A percentile compares a stretch with the other conserved stretches of the same genome.
Evolutionary conservation across 192 early-diverging fungal genomes (phyloP).

Genomic region (Coemansia sp.): DNA sequence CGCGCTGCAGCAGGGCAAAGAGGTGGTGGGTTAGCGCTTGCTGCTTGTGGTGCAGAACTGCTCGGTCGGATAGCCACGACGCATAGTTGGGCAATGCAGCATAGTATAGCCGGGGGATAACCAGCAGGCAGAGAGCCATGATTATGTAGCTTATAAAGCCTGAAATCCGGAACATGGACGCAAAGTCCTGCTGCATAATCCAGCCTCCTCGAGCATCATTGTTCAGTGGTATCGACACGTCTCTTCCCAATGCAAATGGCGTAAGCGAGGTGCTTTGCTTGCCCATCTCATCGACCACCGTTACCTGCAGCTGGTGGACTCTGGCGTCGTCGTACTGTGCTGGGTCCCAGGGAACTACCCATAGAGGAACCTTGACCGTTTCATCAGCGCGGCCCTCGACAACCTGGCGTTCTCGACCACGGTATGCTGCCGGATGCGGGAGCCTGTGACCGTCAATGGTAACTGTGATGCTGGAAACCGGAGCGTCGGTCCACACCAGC

Average conservation of each 20-base stretch:
- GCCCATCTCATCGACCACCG: constrained; percentile 60
- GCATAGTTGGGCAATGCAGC: constrained; percentile 4
- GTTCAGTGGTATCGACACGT: constrained; percentile 51
- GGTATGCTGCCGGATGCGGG: constrained; percentile 48
- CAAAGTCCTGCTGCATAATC: constrained; percentile 64
- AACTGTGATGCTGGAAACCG: constrained; percentile 42
- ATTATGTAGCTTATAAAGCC: constrained; percentile 40
- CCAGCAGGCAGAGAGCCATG: constrained; percentile 38
- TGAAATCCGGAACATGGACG: constrained; percentile 53
- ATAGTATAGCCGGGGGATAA: constrained; percentile 26
- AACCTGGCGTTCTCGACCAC: constrained; percentile 42
- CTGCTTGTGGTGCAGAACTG: constrained; percentile 30
- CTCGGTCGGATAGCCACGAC: constrained; percentile 15
- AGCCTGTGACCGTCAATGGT: constrained; percentile 56
- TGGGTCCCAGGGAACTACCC: constrained; percentile 71
- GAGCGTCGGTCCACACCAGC: constrained; percentile 65
- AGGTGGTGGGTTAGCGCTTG: constrained; percentile 17
- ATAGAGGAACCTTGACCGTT: constrained; percentile 65
- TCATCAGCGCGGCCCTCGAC: constrained; percentile 9
- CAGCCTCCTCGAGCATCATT: constrained; percentile 69
- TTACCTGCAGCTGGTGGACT: constrained; percentile 62
- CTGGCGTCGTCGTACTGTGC: constrained; percentile 62
- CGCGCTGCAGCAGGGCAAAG: not conserved
- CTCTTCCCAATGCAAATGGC: constrained; percentile 69
- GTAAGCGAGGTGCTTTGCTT: constrained; percentile 44